Percentiles rank a stretch among this genome's conserved stretches.
phyloP scores from a whole-genome alignment of 306 rosid genomes.

The Luffa aegyptiaca region DNA sequence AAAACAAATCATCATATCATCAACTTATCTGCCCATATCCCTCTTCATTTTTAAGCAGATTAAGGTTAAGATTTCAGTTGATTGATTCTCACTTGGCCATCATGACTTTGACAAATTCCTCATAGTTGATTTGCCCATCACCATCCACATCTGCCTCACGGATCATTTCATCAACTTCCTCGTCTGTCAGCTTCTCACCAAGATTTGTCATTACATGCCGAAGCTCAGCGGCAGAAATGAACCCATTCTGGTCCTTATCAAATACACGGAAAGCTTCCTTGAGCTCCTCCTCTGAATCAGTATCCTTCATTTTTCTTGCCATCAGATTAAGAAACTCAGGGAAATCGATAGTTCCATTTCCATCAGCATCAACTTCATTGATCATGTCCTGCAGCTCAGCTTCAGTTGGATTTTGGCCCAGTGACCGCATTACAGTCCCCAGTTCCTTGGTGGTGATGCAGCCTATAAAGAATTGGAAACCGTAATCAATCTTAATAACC shows the following conservation, averaged over 20 bases:
- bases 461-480: neutral
- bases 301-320: constrained; percentile 14
- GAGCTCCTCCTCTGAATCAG: constrained; percentile 17
- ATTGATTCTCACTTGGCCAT: constrained; percentile 17
- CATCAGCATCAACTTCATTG: constrained; percentile 14
- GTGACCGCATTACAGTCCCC: constrained; percentile 12
- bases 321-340: constrained; percentile 14
- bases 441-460: constrained; percentile 16
- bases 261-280: constrained; percentile 17
- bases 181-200: constrained; percentile 14
- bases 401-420: constrained; percentile 16
- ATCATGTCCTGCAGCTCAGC: constrained; percentile 16
- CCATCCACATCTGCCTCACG: constrained; percentile 15
- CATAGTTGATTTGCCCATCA: constrained; percentile 16
- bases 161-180: constrained; percentile 13
- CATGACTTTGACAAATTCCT: constrained; percentile 17
- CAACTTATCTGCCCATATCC: constrained; percentile 14
- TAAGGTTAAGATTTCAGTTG: constrained; percentile 5
- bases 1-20: neutral
- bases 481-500: neutral
- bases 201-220: constrained; percentile 13
- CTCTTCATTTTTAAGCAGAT: constrained; percentile 6
- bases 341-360: constrained; percentile 12
- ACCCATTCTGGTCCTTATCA: constrained; percentile 15
- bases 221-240: constrained; percentile 16